Percentiles rank a stretch among this genome's conserved stretches.
Evolutionary conservation across 1,284 basidiomycete species (phyloP).

Genomic region (Papiliotrema flavescens): DNA sequence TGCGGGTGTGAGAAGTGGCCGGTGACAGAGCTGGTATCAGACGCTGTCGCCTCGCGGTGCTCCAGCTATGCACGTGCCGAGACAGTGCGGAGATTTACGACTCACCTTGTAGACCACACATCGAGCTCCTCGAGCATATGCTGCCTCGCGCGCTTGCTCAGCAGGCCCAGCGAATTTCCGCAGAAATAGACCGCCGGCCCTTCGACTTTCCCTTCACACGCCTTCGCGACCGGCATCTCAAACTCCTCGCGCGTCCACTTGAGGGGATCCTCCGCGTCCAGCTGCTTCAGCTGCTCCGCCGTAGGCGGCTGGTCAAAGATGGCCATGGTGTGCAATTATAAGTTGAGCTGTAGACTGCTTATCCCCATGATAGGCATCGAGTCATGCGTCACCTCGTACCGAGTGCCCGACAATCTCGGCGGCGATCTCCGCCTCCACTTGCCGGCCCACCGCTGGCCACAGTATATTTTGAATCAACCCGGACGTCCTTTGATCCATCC

Average conservation of each 20-base stretch:
- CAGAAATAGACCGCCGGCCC: conserved; percentile 71
- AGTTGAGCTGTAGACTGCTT: too few species aligned
- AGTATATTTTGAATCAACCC: background rate
- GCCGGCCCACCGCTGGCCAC: too few species aligned
- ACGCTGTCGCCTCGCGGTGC: too few species aligned
- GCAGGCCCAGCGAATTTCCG: conserved; percentile 89
- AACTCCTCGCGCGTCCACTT: conserved; percentile 48
- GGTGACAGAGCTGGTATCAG: conserved; percentile 65
- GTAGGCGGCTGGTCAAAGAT: background rate
- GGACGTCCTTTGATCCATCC: background rate
- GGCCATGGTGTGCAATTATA: background rate
- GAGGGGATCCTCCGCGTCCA: conserved; percentile 42
- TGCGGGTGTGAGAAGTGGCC: conserved; percentile 90
- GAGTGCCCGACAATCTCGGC: too few species aligned
- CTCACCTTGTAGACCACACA: conserved; percentile 79
- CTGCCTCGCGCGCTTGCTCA: conserved; percentile 67
- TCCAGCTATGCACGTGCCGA: too few species aligned
- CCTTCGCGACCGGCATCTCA: conserved; percentile 41
- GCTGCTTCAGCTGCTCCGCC: conserved; percentile 10
- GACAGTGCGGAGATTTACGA: background rate
- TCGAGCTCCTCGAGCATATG: conserved; percentile 79
- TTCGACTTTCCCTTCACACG: conserved; percentile 39
- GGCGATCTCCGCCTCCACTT: too few species aligned
- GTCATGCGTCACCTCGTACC: too few species aligned
- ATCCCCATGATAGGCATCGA: too few species aligned